A percentile compares a stretch with the other conserved stretches of the same genome.
Conservation (phyloP, 164 flowering plant species). For the Vitis vinifera region ASM3070453v1 NC_081808.1:2724001-2724500, state of each 20-base stretch:
- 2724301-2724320: conserved; percentile 31
- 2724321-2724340: neutral
- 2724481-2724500: conserved; percentile 75
- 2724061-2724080: no score
- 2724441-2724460: neutral
- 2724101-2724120: no score
- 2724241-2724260: conserved; percentile 78
- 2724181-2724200: neutral
- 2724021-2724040: no score
- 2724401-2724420: neutral
- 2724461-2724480: conserved; percentile 62
- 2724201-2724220: conserved; percentile 6
- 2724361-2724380: neutral
- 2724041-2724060: no score
- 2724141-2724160: neutral
- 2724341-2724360: no score
- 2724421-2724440: neutral
- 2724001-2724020: no score
- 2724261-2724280: conserved; percentile 86
- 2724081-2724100: no score
- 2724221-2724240: conserved; percentile 93
- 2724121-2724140: neutral
- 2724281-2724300: conserved; percentile 63
- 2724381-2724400: neutral
- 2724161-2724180: neutral